Conservation (phyloP, 1,284 basidiomycete species). For the Papiliotrema laurentii region DNA sequence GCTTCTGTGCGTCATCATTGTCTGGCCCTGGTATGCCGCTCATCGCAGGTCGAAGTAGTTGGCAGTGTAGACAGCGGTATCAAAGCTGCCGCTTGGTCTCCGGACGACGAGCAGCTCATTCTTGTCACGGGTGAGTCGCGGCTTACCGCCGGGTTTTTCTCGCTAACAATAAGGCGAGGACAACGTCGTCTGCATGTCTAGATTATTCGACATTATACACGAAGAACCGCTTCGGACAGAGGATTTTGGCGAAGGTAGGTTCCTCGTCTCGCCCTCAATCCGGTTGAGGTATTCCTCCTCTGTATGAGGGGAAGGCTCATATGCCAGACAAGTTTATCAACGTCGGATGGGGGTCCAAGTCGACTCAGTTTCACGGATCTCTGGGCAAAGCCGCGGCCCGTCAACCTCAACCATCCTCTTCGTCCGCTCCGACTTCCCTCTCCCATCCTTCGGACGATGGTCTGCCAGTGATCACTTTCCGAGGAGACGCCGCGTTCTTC, state of each 20-base stretch:
- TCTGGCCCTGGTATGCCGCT: slow-evolving; percentile 24
- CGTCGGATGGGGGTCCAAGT: slow-evolving; percentile 95
- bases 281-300: not conserved
- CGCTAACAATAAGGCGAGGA: slow-evolving; percentile 57
- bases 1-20: slow-evolving; percentile 29
- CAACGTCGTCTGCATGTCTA: slow-evolving; percentile 83
- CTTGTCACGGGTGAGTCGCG: slow-evolving; percentile 65
- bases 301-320: slow-evolving; percentile 9
- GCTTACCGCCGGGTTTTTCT: not conserved
- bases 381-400: slow-evolving; percentile 79
- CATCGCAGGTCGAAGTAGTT: slow-evolving; percentile 61
- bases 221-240: slow-evolving; percentile 67
- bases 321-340: slow-evolving; percentile 84
- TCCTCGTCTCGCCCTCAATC: no score
- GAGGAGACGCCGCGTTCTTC: slow-evolving; percentile 87
- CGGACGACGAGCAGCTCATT: slow-evolving; percentile 79
- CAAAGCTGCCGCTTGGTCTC: slow-evolving; percentile 77
- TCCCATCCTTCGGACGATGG: slow-evolving; percentile 63
- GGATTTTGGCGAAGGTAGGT: slow-evolving; percentile 78
- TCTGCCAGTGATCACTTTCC: slow-evolving; percentile 77
- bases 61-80: slow-evolving; percentile 85
- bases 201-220: slow-evolving; percentile 79
- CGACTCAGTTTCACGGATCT: slow-evolving; percentile 97
- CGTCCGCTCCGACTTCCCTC: slow-evolving; percentile 32
- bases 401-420: slow-evolving; percentile 51